These are phyloP conservation scores for Dipodascopsis uninucleata DNA, from an alignment of 805 yeast genomes.

Conservation along the genomic window DNA sequence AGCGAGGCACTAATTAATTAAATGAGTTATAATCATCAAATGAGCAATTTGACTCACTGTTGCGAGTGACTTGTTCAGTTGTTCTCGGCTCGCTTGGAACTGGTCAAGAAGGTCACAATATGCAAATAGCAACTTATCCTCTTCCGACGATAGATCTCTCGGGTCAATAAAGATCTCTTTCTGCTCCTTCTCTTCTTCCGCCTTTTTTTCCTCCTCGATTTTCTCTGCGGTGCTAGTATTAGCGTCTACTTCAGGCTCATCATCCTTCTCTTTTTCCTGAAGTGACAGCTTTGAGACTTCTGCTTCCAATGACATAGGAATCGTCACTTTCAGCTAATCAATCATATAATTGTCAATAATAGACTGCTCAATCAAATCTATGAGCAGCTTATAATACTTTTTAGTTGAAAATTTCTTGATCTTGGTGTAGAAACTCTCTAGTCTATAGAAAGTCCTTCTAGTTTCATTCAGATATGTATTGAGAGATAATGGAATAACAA, in stretches of 20 bases:
- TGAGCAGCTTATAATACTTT: too few species aligned
- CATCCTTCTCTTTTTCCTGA: neutral
- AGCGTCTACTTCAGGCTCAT: neutral
- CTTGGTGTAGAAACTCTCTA: too few species aligned
- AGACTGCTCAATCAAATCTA: too few species aligned
- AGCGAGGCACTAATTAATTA: too few species aligned
- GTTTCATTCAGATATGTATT: too few species aligned
- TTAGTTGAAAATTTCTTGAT: too few species aligned
- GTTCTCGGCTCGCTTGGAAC: constrained; percentile 9
- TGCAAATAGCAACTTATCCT: constrained; percentile 16
- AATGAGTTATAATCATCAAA: too few species aligned
- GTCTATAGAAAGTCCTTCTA: too few species aligned
- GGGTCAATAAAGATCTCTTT: constrained; percentile 15
- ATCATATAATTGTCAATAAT: too few species aligned
- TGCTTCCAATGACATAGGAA: constrained; percentile 12
- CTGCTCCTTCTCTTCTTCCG: constrained; percentile 1
- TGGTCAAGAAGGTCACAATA: constrained; percentile 21
- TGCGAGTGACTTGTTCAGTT: neutral
- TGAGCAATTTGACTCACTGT: neutral
- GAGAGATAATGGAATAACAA: too few species aligned
- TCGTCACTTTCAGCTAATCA: too few species aligned
- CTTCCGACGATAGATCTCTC: neutral
- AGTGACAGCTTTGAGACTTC: constrained; percentile 8
- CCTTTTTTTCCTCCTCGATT: neutral
- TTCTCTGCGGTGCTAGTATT: constrained; percentile 4